These are phyloP conservation scores for Carex cristatella DNA, from an alignment of 176 grass and related monocot species.

Conservation along the genomic window DNA sequence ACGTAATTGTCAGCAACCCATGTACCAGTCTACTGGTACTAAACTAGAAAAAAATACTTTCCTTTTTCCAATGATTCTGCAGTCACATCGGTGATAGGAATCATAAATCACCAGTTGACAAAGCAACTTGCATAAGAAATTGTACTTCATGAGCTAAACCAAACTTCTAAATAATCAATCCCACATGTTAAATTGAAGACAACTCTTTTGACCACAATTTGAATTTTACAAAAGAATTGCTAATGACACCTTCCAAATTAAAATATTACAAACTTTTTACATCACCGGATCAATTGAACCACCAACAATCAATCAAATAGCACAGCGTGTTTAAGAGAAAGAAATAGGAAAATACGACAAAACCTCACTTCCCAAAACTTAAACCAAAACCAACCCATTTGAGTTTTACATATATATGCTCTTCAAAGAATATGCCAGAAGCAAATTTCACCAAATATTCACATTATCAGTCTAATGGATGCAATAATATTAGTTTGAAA, in stretches of 20 bases:
- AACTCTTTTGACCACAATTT: background rate
- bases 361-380: constrained; percentile 8
- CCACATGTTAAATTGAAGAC: background rate
- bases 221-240: constrained; percentile 16
- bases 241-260: background rate
- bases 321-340: background rate
- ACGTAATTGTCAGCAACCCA: too few relatives aligned
- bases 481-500: background rate
- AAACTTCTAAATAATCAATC: background rate
- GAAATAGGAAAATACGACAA: background rate
- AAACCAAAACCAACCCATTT: constrained; percentile 11
- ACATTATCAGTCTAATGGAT: constrained; percentile 6
- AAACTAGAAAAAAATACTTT: background rate
- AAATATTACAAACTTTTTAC: constrained; percentile 17
- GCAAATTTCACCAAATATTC: constrained; percentile 17
- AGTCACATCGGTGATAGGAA: background rate
- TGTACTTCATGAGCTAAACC: background rate
- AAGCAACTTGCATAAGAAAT: background rate
- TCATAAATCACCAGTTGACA: background rate
- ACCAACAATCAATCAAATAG: constrained; percentile 23
- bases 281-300: constrained; percentile 1
- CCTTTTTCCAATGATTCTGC: background rate
- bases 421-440: constrained; percentile 16
- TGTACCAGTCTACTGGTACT: background rate
- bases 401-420: constrained; percentile 18